Evolutionary conservation across 768 basidiomycete species (phyloP), one percentile per base, ranked within the genome.

Genomic region (Leccinum incarnatum): DNA sequence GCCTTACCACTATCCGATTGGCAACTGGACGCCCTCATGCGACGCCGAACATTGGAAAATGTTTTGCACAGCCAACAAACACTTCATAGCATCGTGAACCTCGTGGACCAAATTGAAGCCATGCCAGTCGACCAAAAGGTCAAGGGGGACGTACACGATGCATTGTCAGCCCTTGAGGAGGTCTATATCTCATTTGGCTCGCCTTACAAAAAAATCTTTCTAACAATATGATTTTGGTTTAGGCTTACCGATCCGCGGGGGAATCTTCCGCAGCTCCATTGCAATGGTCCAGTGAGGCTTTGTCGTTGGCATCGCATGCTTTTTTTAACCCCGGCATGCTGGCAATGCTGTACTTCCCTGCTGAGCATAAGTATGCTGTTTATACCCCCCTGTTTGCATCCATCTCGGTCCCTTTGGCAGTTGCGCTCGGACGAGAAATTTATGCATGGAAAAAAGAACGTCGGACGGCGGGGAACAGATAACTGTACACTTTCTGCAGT

Each of bases 301-400:
- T 85, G 49, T 79, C 78, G 0, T 77, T 87, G 36, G 83, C 93
- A 11, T 91, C 89, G 2, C 82, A 87, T 45, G 96, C 97, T 4
- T 98, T 97, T 79, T 98, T 97, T 77, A 92, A 94, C 72, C 97
- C 96, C 0, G 91, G 90, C 19, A 97, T 98, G 95, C 76, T 98
- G 65, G 95, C 93, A 14, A 75, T 98, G 69, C 79, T 99, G 21
- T 99, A 99, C 74, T 98, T 98, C 75, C 97, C 97, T 21, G 88
- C 93, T 19, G 97, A 98, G 69, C 97, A 98, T 77, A 98, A 91
- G 70, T 95, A 94, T 71, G 95, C 95, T 2, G 93, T 99, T 9
- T 98, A 98, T 72, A 88, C 93, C 0, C 96, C 97, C 0, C 74
- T 99, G 34, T 98, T 99, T 71, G 96, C 93, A 2, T 95, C 93